These are phyloP conservation scores for Calonectria hawksworthii DNA, from an alignment of 2,329 filamentous ascomycete genomes.

Conservation along the genomic window DNA sequence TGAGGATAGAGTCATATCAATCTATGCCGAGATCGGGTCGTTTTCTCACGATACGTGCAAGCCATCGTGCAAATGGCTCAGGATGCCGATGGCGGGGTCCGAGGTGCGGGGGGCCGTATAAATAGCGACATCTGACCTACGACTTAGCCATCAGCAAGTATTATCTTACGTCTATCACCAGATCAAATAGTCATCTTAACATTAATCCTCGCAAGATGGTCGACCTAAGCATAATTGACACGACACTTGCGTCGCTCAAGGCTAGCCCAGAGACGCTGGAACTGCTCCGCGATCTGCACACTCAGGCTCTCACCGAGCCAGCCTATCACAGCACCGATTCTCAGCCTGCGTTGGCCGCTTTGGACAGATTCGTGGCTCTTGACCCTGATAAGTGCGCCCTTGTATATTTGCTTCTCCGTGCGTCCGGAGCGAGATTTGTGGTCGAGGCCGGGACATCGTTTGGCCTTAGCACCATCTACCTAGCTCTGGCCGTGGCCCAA, in stretches of 20 bases:
- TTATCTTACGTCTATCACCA: neutral
- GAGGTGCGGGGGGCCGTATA: neutral
- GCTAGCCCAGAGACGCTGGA: conserved; percentile 44
- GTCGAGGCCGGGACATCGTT: conserved; percentile 74
- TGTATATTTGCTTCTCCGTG: conserved; percentile 66
- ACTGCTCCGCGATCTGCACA: conserved; percentile 49
- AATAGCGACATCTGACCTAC: neutral
- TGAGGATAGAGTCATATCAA: neutral
- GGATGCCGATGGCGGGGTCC: neutral
- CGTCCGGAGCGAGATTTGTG: conserved; percentile 63
- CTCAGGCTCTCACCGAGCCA: conserved; percentile 47
- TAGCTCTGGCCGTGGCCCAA: conserved; percentile 68
- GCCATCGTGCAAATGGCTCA: neutral
- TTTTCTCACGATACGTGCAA: neutral
- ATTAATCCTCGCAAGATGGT: conserved; percentile 19
- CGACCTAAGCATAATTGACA: conserved; percentile 42
- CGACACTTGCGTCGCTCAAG: conserved; percentile 46
- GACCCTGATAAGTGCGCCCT: conserved; percentile 71
- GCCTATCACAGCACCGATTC: conserved; percentile 46
- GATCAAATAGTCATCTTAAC: neutral
- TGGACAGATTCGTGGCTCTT: conserved; percentile 71
- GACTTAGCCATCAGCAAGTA: neutral
- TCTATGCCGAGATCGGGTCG: neutral
- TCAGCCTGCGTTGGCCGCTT: conserved; percentile 33
- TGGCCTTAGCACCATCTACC: conserved; percentile 73